Evolutionary conservation across 106 monocot species (phyloP).

Genomic region (Phalaenopsis equestris): DNA sequence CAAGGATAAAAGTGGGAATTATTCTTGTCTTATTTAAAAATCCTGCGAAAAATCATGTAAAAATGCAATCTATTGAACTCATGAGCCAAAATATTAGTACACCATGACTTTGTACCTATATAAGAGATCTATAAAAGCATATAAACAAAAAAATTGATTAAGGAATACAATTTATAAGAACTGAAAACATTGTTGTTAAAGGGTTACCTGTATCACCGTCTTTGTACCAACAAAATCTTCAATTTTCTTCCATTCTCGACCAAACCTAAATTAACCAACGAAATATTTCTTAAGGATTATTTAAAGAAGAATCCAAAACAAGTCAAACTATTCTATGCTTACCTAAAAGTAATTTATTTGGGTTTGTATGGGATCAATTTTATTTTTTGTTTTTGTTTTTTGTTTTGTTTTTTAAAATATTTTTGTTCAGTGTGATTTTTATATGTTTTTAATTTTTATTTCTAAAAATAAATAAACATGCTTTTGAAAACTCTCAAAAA

Average conservation of each 20-base stretch:
- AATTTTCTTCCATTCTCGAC: conserved; percentile 47
- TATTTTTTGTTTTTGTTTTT: no score
- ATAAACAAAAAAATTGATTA: background rate
- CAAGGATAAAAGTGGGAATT: no score
- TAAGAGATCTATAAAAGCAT: background rate
- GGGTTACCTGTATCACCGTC: conserved; percentile 38
- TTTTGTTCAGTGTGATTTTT: no score
- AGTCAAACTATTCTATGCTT: background rate
- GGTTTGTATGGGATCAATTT: no score
- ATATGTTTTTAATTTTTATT: no score
- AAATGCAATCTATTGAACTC: background rate
- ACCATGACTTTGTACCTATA: background rate
- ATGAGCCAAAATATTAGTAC: background rate
- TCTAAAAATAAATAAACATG: no score
- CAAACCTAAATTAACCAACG: conserved; percentile 20
- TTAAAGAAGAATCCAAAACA: background rate
- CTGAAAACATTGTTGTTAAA: background rate
- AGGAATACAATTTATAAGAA: background rate
- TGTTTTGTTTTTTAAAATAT: no score
- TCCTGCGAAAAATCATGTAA: background rate
- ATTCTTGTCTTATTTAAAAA: background rate
- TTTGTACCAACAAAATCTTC: conserved; percentile 44
- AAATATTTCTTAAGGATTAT: conserved; percentile 1
- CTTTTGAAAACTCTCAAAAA: no score
- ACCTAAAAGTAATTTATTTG: no score